phyloP scores from a whole-genome alignment of 2,329 filamentous ascomycete species.

The Ophiobolus disseminans region DNA sequence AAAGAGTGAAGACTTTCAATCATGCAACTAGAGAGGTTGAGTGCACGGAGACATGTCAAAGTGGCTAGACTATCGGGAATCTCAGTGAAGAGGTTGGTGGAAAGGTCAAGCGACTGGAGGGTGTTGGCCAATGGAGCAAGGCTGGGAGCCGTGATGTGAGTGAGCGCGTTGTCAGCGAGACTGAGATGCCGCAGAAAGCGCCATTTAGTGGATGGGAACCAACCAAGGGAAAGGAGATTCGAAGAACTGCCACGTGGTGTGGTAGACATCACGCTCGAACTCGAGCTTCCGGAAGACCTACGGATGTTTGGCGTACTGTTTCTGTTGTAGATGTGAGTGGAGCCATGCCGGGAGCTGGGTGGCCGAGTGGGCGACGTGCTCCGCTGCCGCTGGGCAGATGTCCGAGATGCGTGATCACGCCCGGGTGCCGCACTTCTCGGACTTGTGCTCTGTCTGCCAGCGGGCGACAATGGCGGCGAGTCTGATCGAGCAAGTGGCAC shows the following conservation, averaged over 20 bases:
- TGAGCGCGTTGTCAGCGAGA: slow-evolving; percentile 88
- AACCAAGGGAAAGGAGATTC: slow-evolving; percentile 74
- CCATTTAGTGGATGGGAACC: slow-evolving; percentile 88
- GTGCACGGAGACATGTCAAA: slow-evolving; percentile 83
- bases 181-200: slow-evolving; percentile 91
- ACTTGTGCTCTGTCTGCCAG: slow-evolving; percentile 57
- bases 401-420: slow-evolving; percentile 64
- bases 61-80: slow-evolving; percentile 89
- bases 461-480: slow-evolving; percentile 60
- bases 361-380: slow-evolving; percentile 86
- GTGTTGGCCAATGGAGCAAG: slow-evolving; percentile 85
- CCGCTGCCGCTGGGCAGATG: slow-evolving; percentile 61
- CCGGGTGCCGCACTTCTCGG: slow-evolving; percentile 58
- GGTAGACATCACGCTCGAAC: slow-evolving; percentile 71
- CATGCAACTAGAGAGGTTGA: slow-evolving; percentile 97
- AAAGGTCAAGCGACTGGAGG: slow-evolving; percentile 89
- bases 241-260: slow-evolving; percentile 72
- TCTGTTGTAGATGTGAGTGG: slow-evolving; percentile 68
- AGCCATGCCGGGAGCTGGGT: slow-evolving; percentile 74
- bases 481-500: slow-evolving; percentile 73
- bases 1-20: slow-evolving; percentile 92
- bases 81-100: slow-evolving; percentile 90
- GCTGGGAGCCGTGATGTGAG: slow-evolving; percentile 76
- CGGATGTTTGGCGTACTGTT: slow-evolving; percentile 71
- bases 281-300: slow-evolving; percentile 91